Conservation (phyloP, 1,284 basidiomycete species). For the Moesziomyces parantarcticus region DNA sequence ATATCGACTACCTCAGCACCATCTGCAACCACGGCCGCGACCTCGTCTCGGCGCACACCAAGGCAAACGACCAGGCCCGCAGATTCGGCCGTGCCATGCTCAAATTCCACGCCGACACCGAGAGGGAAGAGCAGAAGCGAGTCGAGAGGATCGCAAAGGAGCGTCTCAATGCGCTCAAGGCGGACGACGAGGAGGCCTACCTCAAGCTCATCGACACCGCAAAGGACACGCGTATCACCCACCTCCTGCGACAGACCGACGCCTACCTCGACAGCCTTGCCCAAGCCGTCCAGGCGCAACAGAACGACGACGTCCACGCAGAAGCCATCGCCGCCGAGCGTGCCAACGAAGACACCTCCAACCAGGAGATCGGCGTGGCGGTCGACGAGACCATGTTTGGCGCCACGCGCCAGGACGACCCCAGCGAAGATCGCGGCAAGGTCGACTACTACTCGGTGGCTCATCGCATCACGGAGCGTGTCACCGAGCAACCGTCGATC, state of each 20-base stretch:
- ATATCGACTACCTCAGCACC: conserved; percentile 89
- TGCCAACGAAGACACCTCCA: conserved; percentile 47
- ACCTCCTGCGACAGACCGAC: conserved; percentile 93
- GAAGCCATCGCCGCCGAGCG: conserved; percentile 62
- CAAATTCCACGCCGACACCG: conserved; percentile 71
- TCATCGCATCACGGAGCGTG: conserved; percentile 89
- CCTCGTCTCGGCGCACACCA: conserved; percentile 75
- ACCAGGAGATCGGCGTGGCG: conserved; percentile 67
- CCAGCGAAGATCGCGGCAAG: conserved; percentile 74
- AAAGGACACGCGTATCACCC: conserved; percentile 98
- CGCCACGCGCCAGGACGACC: conserved; percentile 77
- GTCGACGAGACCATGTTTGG: conserved; percentile 90
- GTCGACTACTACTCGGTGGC: conserved; percentile 98
- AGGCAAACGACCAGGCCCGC: conserved; percentile 69
- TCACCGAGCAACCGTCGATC: conserved; percentile 83
- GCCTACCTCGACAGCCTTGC: conserved; percentile 93
- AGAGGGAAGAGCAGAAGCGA: conserved; percentile 73
- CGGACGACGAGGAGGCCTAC: conserved; percentile 99
- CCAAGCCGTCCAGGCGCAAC: conserved; percentile 92
- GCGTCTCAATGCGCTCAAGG: conserved; percentile 96
- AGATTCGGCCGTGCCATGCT: conserved; percentile 71
- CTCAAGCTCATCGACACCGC: conserved; percentile 99
- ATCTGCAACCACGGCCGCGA: conserved; percentile 88
- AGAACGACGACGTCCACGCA: conserved; percentile 76
- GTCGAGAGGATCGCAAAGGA: conserved; percentile 97